A percentile compares a stretch with the other conserved stretches of the same genome.
phyloP scores from a whole-genome alignment of 176 grass and related monocot genomes.

The Carex cristatella region DNA sequence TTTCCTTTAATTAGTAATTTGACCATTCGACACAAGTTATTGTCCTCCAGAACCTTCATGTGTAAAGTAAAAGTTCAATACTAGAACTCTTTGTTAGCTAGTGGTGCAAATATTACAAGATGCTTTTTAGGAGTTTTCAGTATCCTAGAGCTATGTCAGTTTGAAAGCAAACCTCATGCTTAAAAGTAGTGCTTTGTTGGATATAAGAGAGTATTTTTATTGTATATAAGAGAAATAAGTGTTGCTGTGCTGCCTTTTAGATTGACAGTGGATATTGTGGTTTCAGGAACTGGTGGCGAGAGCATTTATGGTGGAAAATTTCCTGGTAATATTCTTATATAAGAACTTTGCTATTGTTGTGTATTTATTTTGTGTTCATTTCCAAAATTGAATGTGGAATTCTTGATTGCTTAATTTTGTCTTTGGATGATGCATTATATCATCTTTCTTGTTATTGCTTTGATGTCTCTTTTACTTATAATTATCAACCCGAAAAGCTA shows the following conservation, averaged over 20 bases:
- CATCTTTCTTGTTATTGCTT: neutral
- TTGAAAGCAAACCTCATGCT: neutral
- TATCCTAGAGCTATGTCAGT: neutral
- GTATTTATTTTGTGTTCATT: neutral
- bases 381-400: constrained; percentile 2
- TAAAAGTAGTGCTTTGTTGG: neutral
- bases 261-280: constrained; percentile 21
- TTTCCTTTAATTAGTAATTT: neutral
- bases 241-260: neutral
- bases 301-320: constrained; percentile 71
- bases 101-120: neutral
- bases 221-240: neutral
- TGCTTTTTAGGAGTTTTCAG: constrained; percentile 2
- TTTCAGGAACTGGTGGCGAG: constrained; percentile 54
- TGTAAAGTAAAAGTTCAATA: neutral
- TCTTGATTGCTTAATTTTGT: neutral
- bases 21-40: neutral
- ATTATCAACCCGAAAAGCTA: neutral
- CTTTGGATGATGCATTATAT: neutral
- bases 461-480: neutral
- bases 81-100: constrained; percentile 9
- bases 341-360: neutral
- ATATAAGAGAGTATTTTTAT: neutral
- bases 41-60: neutral
- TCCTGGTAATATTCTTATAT: constrained; percentile 55